Evolutionary conservation across 257 asterid genomes (phyloP), one percentile per base, ranked within the genome.

Genomic region (Avicennia marina): DNA sequence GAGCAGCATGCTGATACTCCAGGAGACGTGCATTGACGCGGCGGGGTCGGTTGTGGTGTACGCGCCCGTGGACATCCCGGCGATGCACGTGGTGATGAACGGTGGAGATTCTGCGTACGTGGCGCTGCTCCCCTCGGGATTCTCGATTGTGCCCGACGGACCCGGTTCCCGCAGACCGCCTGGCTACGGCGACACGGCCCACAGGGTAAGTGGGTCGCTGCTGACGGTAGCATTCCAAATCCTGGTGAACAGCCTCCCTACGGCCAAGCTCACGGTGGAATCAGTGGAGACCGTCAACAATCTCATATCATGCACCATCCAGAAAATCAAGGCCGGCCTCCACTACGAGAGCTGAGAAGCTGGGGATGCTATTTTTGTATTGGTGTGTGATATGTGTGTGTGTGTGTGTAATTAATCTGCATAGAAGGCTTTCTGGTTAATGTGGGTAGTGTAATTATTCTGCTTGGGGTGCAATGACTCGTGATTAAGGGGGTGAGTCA

Each of bases 401-500:
- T n/a, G 41, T 36, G 10, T 36, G 9, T 36, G 41, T 36, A 5
- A 29, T 36, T 36, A n/a, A n/a, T n/a, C n/a, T n/a, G n/a, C n/a
- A 0, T 36, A 11, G 13, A 36, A 1, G 6, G 2, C 0, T 7
- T 5, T 36, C 3, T 36, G 41, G 41, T 36, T 36, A 36, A 36
- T 3, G 41, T 36, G 9, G 44, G 44, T 39, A 11, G 44, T 39
- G n/a, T 2, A 39, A 13, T 36, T 36, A 29, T 29, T 29, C 33
- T 32, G 31, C 34, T 39, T 56, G 17, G 20, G 18, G 36, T 67
- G 32, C 36, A 12, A 11, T 52, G 60, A 39, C 53, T 51, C 22
- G 2, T 11, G 4, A 36, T 42, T 27, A 19, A 7, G 55, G 63
- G 60, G 71, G 40, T 70, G 94, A 85, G 90, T 81, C 94, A 85